Evolutionary conservation across 73 alveolate genomes (phyloP).

Genomic region (Paramecium tetraurelia): DNA sequence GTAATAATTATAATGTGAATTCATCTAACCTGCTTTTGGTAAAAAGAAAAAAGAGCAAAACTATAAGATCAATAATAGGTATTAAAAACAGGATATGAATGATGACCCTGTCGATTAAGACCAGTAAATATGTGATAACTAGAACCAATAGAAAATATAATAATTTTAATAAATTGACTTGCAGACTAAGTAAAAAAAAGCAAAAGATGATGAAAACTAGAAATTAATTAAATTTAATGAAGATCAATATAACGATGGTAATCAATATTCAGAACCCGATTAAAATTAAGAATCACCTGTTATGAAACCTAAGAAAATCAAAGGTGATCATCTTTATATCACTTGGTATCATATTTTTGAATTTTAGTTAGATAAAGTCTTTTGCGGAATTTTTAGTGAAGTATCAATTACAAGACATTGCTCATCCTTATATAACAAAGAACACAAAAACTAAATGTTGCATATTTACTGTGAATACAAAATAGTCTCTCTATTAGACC

Average conservation of each 20-base stretch:
- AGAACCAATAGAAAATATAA: not conserved
- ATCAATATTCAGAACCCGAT: not conserved
- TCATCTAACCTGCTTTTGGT: not conserved
- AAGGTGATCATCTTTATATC: not conserved
- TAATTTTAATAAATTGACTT: not conserved
- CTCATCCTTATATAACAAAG: not conserved
- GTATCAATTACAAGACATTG: not conserved
- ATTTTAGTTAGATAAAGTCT: not conserved
- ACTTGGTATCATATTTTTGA: not conserved
- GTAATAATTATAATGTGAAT: not conserved
- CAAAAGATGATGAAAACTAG: not conserved
- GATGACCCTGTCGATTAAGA: not conserved
- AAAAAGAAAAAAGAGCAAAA: not conserved
- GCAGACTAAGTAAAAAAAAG: not conserved
- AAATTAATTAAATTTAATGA: not conserved
- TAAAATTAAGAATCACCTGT: not conserved
- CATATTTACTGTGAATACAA: not conserved
- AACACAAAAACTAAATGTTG: not conserved
- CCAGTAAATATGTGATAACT: not conserved
- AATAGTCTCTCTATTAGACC: not conserved
- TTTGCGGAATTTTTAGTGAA: not conserved
- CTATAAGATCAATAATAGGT: not conserved
- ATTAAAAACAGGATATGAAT: not conserved
- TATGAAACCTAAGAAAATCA: not conserved
- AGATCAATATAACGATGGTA: not conserved